Percentiles rank a stretch among this genome's conserved stretches.
These are phyloP conservation scores for Sisymbrium altissimum DNA, from an alignment of 345 rosid species.

Conservation along the genomic window DNA sequence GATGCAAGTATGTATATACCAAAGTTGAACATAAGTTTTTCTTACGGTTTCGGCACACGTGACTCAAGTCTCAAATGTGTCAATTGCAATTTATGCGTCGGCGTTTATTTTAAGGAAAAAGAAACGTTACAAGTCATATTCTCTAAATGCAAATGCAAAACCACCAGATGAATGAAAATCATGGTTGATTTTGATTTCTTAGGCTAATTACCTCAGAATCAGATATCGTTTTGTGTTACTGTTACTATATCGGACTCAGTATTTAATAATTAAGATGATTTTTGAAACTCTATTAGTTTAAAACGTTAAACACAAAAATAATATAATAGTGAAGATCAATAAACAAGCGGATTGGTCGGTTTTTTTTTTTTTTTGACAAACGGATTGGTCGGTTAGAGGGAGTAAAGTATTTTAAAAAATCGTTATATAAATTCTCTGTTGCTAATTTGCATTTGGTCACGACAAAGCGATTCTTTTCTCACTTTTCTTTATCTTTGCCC, in stretches of 20 bases:
- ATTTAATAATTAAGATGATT: background rate
- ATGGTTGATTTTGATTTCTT: background rate
- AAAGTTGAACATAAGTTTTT: no score
- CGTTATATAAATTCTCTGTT: conserved; percentile 17
- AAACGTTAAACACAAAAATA: background rate
- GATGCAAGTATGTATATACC: no score
- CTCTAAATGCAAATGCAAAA: no score
- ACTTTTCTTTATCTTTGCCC: conserved; percentile 11
- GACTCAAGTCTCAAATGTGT: no score
- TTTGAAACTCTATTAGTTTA: background rate
- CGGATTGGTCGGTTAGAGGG: conserved; percentile 18
- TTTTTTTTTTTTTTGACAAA: no score
- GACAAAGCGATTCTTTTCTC: conserved; percentile 33
- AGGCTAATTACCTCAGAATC: background rate
- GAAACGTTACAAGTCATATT: no score
- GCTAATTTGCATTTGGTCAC: conserved; percentile 37
- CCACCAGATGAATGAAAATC: no score
- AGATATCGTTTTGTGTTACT: no score
- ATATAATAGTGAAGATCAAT: background rate
- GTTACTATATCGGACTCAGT: background rate
- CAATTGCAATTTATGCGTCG: no score
- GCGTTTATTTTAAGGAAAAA: no score
- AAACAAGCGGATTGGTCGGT: background rate
- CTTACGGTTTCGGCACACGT: no score
- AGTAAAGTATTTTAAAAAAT: no score